phyloP scores from a whole-genome alignment of 2,329 filamentous ascomycete genomes.

The Xylaria sp. region DNA sequence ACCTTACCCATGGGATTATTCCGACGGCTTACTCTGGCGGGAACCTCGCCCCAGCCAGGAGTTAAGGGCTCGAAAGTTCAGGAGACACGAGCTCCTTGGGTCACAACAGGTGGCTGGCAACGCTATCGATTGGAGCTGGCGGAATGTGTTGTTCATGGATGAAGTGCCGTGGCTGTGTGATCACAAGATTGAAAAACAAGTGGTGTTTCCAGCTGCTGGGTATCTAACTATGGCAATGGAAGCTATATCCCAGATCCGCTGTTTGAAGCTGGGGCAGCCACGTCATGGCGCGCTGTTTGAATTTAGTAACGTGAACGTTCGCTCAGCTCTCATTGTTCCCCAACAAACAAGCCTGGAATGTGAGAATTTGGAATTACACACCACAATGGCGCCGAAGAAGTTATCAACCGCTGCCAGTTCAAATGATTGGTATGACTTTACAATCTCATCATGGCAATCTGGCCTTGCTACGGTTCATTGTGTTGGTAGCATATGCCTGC shows the following conservation, averaged over 20 bases:
- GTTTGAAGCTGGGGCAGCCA: too few species aligned
- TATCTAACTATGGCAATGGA: conserved; percentile 25
- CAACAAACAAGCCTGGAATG: too few species aligned
- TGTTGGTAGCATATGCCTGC: too few species aligned
- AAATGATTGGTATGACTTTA: conserved; percentile 37
- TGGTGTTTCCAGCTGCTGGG: conserved; percentile 20
- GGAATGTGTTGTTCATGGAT: conserved; percentile 4
- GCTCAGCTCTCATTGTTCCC: too few species aligned
- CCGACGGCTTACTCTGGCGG: conserved; percentile 37
- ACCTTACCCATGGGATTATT: conserved; percentile 17
- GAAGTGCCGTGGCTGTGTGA: conserved; percentile 21
- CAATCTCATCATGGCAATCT: conserved; percentile 37
- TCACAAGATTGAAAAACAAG: conserved; percentile 10
- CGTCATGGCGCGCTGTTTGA: conserved; percentile 9
- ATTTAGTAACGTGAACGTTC: conserved; percentile 16
- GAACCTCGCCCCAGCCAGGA: conserved; percentile 46
- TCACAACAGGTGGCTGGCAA: conserved; percentile 28
- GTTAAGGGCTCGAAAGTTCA: conserved; percentile 43
- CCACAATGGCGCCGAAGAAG: conserved; percentile 19
- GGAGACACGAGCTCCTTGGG: conserved; percentile 56
- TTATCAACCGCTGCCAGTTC: conserved; percentile 18
- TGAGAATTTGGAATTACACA: conserved; percentile 23
- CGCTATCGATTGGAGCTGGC: conserved; percentile 36
- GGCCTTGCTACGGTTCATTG: too few species aligned
- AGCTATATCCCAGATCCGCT: background rate